Evolutionary conservation across 2,329 filamentous ascomycete genomes (phyloP), one percentile per base, ranked within the genome.

Genomic region (Botrytis galanthina): DNA sequence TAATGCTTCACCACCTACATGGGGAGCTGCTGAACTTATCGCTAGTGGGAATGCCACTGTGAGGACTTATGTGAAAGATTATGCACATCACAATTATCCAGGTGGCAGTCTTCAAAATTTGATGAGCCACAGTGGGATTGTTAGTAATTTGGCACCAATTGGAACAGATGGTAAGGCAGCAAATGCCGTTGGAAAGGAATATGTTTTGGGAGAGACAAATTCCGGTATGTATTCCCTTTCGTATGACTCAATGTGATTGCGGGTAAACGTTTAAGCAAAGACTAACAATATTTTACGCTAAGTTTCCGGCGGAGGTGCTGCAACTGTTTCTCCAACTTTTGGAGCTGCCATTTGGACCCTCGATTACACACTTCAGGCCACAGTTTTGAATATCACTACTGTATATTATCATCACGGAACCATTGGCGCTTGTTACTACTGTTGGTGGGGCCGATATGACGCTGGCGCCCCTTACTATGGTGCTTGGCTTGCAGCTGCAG

Each of bases 41-140:
- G 75, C 78, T 8, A 77, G 75, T 2, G 73, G 76, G 51, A 77
- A 79, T 67, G 51, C 57, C 2, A 77, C 75, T 10, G 76, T 74
- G 5, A 75, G 74, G 69, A 73, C 73, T 8, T 80, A 79, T 60
- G 76, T 80, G 5, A 71, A 77, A 39, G 74, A 79, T 69, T 80
- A 79, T 72, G 74, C 78, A 1, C 78, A 79, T 71, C 79, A 80
- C 68, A 79, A 80, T 63, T 80, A 86, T 73, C 83, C 82, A 0
- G 86, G 86, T 0, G 75, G 87, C 59, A 77, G 79, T 2, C 73
- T 80, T 0, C 67, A 78, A 0, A 63, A 32, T 8, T 67, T 80
- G 54, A 80, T 80, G 79, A 77, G 75, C 42, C 79, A 80, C 62
- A 74, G 64, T 44, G 71, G 60, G 5, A 80, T 80, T n/a, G 69